Evolutionary conservation across 169 alveolate species (phyloP).

Genomic region (Cyclospora cayetanensis): DNA sequence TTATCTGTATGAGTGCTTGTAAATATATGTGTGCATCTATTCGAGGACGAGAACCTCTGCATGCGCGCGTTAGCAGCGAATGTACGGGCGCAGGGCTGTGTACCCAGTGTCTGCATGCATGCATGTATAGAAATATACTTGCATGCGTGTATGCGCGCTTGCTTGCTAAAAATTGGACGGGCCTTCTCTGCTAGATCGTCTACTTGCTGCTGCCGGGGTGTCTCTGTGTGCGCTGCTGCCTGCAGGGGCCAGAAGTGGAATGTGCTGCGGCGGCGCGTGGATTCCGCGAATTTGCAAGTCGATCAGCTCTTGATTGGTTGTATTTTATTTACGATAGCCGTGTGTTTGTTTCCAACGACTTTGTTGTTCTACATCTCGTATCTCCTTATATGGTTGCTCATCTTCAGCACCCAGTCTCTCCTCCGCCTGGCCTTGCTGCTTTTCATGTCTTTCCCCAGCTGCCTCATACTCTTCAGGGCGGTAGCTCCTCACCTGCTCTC

Average conservation of each 20-base stretch:
- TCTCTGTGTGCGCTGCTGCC: neutral
- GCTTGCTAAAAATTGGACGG: no score
- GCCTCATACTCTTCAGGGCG: slow-evolving; percentile 44
- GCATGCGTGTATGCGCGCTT: neutral
- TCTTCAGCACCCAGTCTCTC: slow-evolving; percentile 30
- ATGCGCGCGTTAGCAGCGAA: neutral
- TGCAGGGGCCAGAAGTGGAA: slow-evolving; percentile 72
- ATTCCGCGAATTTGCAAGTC: slow-evolving; percentile 66
- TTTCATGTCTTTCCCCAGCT: slow-evolving; percentile 25
- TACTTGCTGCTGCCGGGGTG: neutral
- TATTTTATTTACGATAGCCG: slow-evolving; percentile 58
- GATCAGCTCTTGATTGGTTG: slow-evolving; percentile 72
- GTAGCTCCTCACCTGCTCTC: slow-evolving; percentile 41
- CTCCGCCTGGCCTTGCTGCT: slow-evolving; percentile 59
- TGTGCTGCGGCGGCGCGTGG: slow-evolving; percentile 74
- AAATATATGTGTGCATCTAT: neutral
- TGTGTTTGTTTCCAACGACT: slow-evolving; percentile 68
- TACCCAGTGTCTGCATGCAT: no score
- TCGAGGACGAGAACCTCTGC: neutral
- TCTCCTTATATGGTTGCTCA: slow-evolving; percentile 60
- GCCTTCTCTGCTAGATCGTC: no score
- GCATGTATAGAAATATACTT: neutral
- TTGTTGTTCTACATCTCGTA: slow-evolving; percentile 63
- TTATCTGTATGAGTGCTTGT: neutral
- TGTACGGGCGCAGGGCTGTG: neutral